Evolutionary conservation across 495 filamentous ascomycete species (phyloP).

Genomic region (Trichoderma parareesei): DNA sequence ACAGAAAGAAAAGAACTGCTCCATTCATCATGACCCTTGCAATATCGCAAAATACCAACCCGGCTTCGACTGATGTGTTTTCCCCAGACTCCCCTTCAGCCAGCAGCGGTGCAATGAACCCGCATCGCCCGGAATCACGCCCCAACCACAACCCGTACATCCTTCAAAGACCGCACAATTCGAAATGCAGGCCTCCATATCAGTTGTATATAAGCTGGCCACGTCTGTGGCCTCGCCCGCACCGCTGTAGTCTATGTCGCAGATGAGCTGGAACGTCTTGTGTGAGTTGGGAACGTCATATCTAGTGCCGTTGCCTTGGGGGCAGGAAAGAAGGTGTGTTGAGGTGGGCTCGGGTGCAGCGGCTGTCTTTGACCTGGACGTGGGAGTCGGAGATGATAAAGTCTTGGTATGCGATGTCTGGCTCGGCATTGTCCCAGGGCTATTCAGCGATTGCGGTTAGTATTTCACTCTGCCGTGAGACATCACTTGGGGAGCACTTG

Average conservation of each 20-base stretch:
- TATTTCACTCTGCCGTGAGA: not conserved
- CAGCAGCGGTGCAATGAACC: slow-evolving; percentile 31
- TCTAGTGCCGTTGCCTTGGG: slow-evolving; percentile 34
- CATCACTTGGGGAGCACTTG: not conserved
- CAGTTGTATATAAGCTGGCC: slow-evolving; percentile 27
- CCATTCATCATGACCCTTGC: slow-evolving; percentile 10
- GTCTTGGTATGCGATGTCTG: not conserved
- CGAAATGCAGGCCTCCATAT: slow-evolving; percentile 37
- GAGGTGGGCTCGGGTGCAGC: slow-evolving; percentile 15
- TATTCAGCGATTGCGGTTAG: slow-evolving; percentile 3
- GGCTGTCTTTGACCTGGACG: slow-evolving; percentile 14
- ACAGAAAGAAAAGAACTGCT: too few species aligned
- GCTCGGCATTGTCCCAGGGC: not conserved
- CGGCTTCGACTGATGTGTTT: slow-evolving; percentile 22
- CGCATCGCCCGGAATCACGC: slow-evolving; percentile 30
- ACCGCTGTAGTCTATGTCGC: slow-evolving; percentile 36
- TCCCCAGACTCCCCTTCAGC: slow-evolving; percentile 33
- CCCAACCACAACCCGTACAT: slow-evolving; percentile 39
- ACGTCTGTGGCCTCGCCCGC: slow-evolving; percentile 30
- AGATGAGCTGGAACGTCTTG: slow-evolving; percentile 35
- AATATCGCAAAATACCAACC: slow-evolving; percentile 40
- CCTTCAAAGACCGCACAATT: slow-evolving; percentile 31
- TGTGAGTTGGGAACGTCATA: slow-evolving; percentile 34
- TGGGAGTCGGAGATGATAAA: not conserved
- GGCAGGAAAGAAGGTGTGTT: slow-evolving; percentile 25